Evolutionary conservation across 495 filamentous ascomycete genomes (phyloP).

Genomic region (Podospora fimiseda): DNA sequence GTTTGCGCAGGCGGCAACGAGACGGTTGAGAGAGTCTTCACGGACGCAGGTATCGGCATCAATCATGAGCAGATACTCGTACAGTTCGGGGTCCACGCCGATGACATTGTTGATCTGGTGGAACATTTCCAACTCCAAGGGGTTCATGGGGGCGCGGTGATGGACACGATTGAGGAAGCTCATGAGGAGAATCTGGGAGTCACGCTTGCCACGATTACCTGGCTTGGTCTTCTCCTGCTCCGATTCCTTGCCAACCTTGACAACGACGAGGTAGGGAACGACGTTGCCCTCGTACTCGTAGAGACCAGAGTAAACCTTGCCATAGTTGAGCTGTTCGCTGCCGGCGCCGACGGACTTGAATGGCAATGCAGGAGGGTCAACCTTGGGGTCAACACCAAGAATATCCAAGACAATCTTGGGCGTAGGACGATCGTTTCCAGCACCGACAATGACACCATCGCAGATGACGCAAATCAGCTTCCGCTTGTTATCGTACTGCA

Average conservation of each 20-base stretch:
- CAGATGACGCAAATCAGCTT: constrained; percentile 92
- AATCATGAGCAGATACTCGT: constrained; percentile 96
- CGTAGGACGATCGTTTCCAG: constrained; percentile 92
- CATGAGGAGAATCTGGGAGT: constrained; percentile 80
- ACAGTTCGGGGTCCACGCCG: constrained; percentile 92
- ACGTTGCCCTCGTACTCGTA: constrained; percentile 98
- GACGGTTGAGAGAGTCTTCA: constrained; percentile 84
- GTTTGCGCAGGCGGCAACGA: constrained; percentile 89
- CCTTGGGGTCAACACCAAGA: constrained; percentile 92
- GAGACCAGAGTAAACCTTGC: constrained; percentile 95
- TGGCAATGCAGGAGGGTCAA: constrained; percentile 86
- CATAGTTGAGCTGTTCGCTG: constrained; percentile 92
- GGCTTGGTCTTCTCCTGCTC: constrained; percentile 89
- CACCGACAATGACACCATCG: constrained; percentile 93
- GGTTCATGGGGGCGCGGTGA: constrained; percentile 86
- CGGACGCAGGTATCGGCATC: constrained; percentile 95
- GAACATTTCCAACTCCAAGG: constrained; percentile 94
- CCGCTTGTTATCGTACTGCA: constrained; percentile 95
- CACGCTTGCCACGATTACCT: constrained; percentile 96
- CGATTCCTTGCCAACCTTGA: constrained; percentile 95
- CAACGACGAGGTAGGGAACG: constrained; percentile 90
- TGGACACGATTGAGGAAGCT: constrained; percentile 97
- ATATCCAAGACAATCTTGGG: constrained; percentile 97
- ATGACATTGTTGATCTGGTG: constrained; percentile 99
- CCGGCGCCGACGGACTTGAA: constrained; percentile 88